phyloP scores from a whole-genome alignment of 495 filamentous ascomycete species.

The Penicillium subrubescens region DNA sequence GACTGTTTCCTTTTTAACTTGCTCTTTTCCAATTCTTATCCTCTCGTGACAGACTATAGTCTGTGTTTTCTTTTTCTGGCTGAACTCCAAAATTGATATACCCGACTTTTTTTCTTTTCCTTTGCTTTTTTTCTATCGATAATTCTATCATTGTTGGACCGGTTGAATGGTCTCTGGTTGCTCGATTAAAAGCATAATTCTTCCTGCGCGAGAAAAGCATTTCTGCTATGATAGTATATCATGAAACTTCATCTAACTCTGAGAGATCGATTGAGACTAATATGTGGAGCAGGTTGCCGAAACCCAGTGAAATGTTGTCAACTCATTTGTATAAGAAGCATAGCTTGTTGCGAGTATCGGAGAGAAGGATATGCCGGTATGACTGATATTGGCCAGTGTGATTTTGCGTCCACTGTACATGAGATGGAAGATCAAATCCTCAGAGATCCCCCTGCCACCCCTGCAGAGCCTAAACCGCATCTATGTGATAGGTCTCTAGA shows the following conservation, averaged over 20 bases:
- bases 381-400: too few relatives aligned
- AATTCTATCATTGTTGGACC: neutral
- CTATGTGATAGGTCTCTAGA: too few relatives aligned
- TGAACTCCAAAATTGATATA: constrained; percentile 26
- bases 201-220: neutral
- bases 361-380: too few relatives aligned
- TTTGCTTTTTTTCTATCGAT: neutral
- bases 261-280: neutral
- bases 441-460: too few relatives aligned
- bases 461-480: too few relatives aligned
- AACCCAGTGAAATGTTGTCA: neutral
- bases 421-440: too few relatives aligned
- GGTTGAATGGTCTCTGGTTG: neutral
- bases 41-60: constrained; percentile 8
- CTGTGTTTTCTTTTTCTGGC: neutral
- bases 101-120: constrained; percentile 13
- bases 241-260: neutral
- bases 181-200: neutral
- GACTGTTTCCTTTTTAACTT: constrained; percentile 3
- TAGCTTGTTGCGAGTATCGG: too few relatives aligned
- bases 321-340: too few relatives aligned
- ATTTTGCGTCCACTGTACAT: too few relatives aligned
- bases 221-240: neutral
- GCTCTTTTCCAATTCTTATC: constrained; percentile 2
- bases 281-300: too few relatives aligned